Percentiles rank a stretch among this genome's conserved stretches.
Evolutionary conservation across 2,329 filamentous ascomycete genomes (phyloP).

Genomic region (Ophiocordyceps sinensis): DNA sequence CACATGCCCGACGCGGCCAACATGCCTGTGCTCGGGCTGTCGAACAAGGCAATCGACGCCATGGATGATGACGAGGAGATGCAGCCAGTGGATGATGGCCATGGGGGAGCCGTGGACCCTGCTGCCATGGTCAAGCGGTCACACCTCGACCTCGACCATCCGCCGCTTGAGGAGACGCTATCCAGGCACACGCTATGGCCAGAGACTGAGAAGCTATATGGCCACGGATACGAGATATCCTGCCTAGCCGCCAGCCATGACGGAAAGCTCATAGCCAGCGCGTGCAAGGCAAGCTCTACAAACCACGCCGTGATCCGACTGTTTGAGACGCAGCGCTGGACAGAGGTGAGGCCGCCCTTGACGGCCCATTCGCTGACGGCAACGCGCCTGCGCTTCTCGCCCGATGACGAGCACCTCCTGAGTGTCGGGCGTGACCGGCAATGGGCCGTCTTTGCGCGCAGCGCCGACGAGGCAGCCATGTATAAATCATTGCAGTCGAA

Average conservation of each 20-base stretch:
- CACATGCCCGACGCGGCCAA: slow-evolving; percentile 74
- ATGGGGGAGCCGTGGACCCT: slow-evolving; percentile 39
- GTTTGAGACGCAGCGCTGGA: slow-evolving; percentile 79
- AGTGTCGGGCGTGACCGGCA: slow-evolving; percentile 86
- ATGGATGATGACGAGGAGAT: slow-evolving; percentile 35
- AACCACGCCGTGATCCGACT: slow-evolving; percentile 91
- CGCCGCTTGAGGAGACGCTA: slow-evolving; percentile 80
- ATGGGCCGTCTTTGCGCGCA: slow-evolving; percentile 67
- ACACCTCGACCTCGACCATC: slow-evolving; percentile 51
- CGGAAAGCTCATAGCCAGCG: slow-evolving; percentile 67
- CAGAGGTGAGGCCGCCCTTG: slow-evolving; percentile 70
- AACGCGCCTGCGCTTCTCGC: slow-evolving; percentile 66
- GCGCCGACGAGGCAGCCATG: slow-evolving; percentile 14
- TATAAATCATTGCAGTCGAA: slow-evolving; percentile 53
- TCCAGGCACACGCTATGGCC: slow-evolving; percentile 89
- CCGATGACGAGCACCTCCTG: slow-evolving; percentile 58
- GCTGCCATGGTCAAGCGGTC: slow-evolving; percentile 42
- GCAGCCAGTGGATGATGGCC: slow-evolving; percentile 27
- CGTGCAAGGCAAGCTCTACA: slow-evolving; percentile 80
- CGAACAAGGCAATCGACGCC: slow-evolving; percentile 76
- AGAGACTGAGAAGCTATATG: slow-evolving; percentile 91
- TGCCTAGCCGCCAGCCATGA: slow-evolving; percentile 67
- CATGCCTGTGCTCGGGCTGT: slow-evolving; percentile 87
- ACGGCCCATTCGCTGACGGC: slow-evolving; percentile 79
- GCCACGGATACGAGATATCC: slow-evolving; percentile 93